These are phyloP conservation scores for Eimeria maxima DNA, from an alignment of 169 alveolate species.

Conservation along the genomic window DNA sequence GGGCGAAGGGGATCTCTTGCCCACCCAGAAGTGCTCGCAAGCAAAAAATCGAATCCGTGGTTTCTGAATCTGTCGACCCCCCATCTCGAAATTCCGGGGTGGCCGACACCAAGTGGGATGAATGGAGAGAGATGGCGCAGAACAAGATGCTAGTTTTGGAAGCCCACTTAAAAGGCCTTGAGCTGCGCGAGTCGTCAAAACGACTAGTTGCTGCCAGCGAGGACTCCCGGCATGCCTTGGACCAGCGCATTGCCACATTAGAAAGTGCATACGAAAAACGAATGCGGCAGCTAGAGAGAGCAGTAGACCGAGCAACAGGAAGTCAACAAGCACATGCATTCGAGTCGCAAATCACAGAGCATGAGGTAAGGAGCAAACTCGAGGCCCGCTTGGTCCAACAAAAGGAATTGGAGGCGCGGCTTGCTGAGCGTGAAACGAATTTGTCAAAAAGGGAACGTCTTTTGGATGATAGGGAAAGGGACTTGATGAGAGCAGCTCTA, in stretches of 20 bases:
- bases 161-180: slow-evolving; percentile 57
- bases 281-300: slow-evolving; percentile 39
- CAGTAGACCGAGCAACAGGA: slow-evolving; percentile 46
- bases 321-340: background rate
- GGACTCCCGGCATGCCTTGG: background rate
- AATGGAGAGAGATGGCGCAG: slow-evolving; percentile 20
- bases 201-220: slow-evolving; percentile 10
- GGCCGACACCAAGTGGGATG: background rate
- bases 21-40: background rate
- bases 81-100: background rate
- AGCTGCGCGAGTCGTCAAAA: slow-evolving; percentile 48
- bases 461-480: background rate
- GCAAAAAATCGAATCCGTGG: background rate
- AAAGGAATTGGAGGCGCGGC: slow-evolving; percentile 4
- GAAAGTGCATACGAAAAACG: slow-evolving; percentile 20
- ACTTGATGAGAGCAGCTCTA: background rate
- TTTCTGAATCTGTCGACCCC: background rate
- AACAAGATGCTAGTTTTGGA: slow-evolving; percentile 10
- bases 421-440: slow-evolving; percentile 18
- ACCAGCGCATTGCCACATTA: slow-evolving; percentile 48
- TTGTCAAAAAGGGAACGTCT: slow-evolving; percentile 49
- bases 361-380: slow-evolving; percentile 12
- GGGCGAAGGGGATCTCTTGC: slow-evolving; percentile 5
- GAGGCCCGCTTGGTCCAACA: slow-evolving; percentile 10
- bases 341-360: background rate